These are phyloP conservation scores for Lyophyllum decastes DNA, from an alignment of 768 basidiomycete genomes.

Conservation along the genomic window DNA sequence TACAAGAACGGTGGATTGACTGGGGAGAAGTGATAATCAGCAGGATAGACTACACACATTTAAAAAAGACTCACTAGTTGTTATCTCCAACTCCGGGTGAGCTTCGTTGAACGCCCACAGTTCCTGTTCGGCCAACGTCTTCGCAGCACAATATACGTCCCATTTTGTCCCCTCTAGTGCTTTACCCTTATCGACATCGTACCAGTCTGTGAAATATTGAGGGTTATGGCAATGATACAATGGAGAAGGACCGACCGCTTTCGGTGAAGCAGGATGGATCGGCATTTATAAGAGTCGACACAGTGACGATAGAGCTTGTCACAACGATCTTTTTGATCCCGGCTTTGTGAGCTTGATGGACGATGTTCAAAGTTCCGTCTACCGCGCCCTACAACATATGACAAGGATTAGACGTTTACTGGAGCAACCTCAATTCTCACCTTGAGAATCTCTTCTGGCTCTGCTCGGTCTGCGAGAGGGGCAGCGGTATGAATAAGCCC, in stretches of 20 bases:
- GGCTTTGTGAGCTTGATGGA: slow-evolving; percentile 37
- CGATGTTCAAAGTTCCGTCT: slow-evolving; percentile 41
- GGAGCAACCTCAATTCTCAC: slow-evolving; percentile 8
- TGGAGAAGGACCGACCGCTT: slow-evolving; percentile 30
- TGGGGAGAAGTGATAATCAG: slow-evolving; percentile 5
- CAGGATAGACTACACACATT: background rate
- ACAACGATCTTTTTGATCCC: slow-evolving; percentile 38
- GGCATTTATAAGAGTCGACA: slow-evolving; percentile 20
- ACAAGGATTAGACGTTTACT: background rate
- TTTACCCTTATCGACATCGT: slow-evolving; percentile 13
- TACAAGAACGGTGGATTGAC: slow-evolving; percentile 41
- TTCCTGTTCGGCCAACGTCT: slow-evolving; percentile 15
- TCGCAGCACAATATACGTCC: slow-evolving; percentile 14
- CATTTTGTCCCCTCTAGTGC: slow-evolving; percentile 7
- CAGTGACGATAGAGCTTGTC: slow-evolving; percentile 39
- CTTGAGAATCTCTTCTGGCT: slow-evolving; percentile 24
- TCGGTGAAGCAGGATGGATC: no score
- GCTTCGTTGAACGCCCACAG: slow-evolving; percentile 9
- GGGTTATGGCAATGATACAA: no score
- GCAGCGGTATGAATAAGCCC: slow-evolving; percentile 49
- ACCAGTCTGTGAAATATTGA: slow-evolving; percentile 22
- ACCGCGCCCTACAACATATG: slow-evolving; percentile 29
- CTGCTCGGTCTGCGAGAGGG: slow-evolving; percentile 29
- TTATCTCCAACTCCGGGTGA: slow-evolving; percentile 21
- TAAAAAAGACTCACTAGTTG: slow-evolving; percentile 12